phyloP scores from a whole-genome alignment of 345 rosid genomes.

The Lenwebbia sp. region DNA sequence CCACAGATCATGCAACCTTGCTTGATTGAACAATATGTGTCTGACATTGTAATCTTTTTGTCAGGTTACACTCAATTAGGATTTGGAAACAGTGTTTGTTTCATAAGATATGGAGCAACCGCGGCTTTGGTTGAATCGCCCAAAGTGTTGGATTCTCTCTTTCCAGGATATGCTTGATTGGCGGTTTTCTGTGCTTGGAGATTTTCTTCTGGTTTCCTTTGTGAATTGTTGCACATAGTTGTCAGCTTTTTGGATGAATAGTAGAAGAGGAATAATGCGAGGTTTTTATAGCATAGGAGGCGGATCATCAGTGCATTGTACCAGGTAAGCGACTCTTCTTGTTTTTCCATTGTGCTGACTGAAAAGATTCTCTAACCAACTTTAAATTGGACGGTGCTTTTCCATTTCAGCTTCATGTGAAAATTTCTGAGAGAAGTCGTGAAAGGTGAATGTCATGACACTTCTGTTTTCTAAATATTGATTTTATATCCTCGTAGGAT shows the following conservation, averaged over 20 bases:
- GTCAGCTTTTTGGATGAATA: constrained; percentile 24
- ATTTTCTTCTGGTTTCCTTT: constrained; percentile 66
- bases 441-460: neutral
- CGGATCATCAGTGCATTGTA: constrained; percentile 32
- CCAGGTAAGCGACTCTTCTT: constrained; percentile 16
- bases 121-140: constrained; percentile 49
- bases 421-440: neutral
- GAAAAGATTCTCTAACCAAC: neutral
- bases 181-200: constrained; percentile 66
- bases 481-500: neutral
- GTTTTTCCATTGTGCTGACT: neutral
- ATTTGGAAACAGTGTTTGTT: constrained; percentile 22
- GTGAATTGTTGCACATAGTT: constrained; percentile 91
- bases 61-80: constrained; percentile 49
- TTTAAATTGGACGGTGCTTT: constrained; percentile 19
- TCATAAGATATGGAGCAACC: constrained; percentile 64
- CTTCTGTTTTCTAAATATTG: neutral
- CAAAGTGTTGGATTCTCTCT: constrained; percentile 44
- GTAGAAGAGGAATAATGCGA: constrained; percentile 51
- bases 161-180: constrained; percentile 85
- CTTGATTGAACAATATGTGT: neutral
- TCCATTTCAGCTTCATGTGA: neutral
- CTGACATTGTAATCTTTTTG: neutral
- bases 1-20: neutral
- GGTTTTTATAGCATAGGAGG: constrained; percentile 40